Evolutionary conservation across 2,329 filamentous ascomycete species (phyloP).

Genomic region (Pseudocercospora musae): DNA sequence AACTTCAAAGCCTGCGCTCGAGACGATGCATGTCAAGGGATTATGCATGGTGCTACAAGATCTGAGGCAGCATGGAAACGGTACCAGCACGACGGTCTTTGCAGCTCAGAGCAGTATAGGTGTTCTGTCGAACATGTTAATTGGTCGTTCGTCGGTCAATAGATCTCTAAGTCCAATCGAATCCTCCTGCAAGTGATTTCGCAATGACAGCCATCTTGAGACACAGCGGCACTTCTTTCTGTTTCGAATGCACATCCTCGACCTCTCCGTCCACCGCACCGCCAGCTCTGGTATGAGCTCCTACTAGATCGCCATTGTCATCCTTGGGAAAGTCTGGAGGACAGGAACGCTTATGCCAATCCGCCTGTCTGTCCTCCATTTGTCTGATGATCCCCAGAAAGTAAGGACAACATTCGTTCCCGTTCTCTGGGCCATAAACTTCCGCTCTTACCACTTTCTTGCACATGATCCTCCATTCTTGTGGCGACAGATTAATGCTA

Average conservation of each 20-base stretch:
- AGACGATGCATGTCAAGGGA: neutral
- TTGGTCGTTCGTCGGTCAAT: neutral
- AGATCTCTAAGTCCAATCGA: neutral
- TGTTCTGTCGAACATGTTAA: neutral
- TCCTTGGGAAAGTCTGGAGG: conserved; percentile 26
- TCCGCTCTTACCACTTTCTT: conserved; percentile 47
- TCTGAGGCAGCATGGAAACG: neutral
- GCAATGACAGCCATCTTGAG: neutral
- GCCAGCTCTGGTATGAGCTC: neutral
- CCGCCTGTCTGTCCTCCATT: conserved; percentile 42
- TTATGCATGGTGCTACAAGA: neutral
- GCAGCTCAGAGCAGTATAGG: neutral
- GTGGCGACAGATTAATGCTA: conserved; percentile 42
- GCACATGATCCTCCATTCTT: conserved; percentile 44
- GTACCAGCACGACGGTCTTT: neutral
- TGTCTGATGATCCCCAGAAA: conserved; percentile 38
- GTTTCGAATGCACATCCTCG: neutral
- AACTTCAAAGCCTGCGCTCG: neutral
- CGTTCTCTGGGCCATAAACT: conserved; percentile 37
- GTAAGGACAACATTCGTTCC: conserved; percentile 30
- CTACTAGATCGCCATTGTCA: conserved; percentile 15
- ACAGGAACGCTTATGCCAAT: conserved; percentile 38
- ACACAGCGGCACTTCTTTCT: conserved; percentile 4
- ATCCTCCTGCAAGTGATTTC: neutral
- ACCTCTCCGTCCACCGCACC: neutral